Evolutionary conservation across 2,329 filamentous ascomycete genomes (phyloP).

Genomic region (Furcasterigmium furcatum): DNA sequence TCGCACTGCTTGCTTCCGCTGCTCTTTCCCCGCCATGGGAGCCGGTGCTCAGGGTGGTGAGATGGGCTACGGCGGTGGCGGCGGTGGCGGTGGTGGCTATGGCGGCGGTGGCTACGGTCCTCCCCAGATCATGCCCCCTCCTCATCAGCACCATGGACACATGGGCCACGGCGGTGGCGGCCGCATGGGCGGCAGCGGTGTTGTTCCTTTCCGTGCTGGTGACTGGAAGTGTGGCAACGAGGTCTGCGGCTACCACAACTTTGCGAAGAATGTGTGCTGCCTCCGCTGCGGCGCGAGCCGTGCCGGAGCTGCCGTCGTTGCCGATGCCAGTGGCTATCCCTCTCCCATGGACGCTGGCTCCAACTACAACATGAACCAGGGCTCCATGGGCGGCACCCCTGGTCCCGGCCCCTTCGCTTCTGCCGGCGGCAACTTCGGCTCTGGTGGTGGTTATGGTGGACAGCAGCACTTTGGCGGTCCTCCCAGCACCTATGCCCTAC

Average conservation of each 20-base stretch:
- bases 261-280: conserved; percentile 98
- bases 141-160: conserved; percentile 30
- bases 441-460: conserved; percentile 49
- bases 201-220: conserved; percentile 94
- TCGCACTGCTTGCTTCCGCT: conserved; percentile 96
- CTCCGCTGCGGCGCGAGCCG: conserved; percentile 93
- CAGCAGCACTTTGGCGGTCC: conserved; percentile 81
- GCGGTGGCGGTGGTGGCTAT: conserved; percentile 59
- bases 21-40: conserved; percentile 94
- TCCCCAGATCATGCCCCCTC: conserved; percentile 76
- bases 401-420: conserved; percentile 75
- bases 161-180: conserved; percentile 46
- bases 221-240: conserved; percentile 99
- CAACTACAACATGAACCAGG: conserved; percentile 80
- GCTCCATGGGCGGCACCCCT: conserved; percentile 80
- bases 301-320: conserved; percentile 88
- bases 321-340: conserved; percentile 86
- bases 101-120: conserved; percentile 49
- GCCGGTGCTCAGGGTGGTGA: conserved; percentile 67
- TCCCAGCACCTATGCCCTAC: conserved; percentile 84
- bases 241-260: conserved; percentile 97
- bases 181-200: conserved; percentile 77
- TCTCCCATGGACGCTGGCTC: conserved; percentile 85
- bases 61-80: conserved; percentile 49
- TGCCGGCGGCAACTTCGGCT: conserved; percentile 58